phyloP scores from a whole-genome alignment of 1,284 basidiomycete species.

The Puccinia horiana region DNA sequence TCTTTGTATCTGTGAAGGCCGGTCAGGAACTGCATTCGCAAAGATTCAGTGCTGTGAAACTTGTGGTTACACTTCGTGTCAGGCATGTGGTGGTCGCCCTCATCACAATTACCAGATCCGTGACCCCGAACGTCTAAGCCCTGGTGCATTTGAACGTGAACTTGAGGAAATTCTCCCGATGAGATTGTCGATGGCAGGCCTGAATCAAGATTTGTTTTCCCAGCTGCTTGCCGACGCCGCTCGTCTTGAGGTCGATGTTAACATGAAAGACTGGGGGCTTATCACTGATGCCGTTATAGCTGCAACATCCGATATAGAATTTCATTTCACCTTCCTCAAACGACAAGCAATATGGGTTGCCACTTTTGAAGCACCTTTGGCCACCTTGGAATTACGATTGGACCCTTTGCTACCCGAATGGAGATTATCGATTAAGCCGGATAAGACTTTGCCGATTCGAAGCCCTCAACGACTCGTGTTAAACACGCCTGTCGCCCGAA shows the following conservation, averaged over 20 bases:
- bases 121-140: slow-evolving; percentile 62
- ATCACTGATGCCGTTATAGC: slow-evolving; percentile 73
- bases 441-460: slow-evolving; percentile 72
- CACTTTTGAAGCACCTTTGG: slow-evolving; percentile 72
- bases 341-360: slow-evolving; percentile 85
- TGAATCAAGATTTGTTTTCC: slow-evolving; percentile 60
- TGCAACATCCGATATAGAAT: slow-evolving; percentile 65
- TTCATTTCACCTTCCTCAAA: slow-evolving; percentile 81
- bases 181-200: slow-evolving; percentile 69
- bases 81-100: slow-evolving; percentile 82
- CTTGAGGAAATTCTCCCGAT: slow-evolving; percentile 83
- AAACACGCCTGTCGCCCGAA: slow-evolving; percentile 75
- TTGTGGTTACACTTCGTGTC: slow-evolving; percentile 78
- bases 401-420: slow-evolving; percentile 79
- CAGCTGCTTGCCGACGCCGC: slow-evolving; percentile 66
- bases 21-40: slow-evolving; percentile 72
- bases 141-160: slow-evolving; percentile 71
- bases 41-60: slow-evolving; percentile 71
- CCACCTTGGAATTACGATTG: slow-evolving; percentile 73
- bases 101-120: slow-evolving; percentile 73
- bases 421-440: slow-evolving; percentile 75
- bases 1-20: slow-evolving; percentile 85
- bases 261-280: slow-evolving; percentile 65
- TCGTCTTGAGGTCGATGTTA: slow-evolving; percentile 54
- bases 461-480: slow-evolving; percentile 75